phyloP scores from a whole-genome alignment of 257 asterid genomes.

The Verbena officinalis region DNA sequence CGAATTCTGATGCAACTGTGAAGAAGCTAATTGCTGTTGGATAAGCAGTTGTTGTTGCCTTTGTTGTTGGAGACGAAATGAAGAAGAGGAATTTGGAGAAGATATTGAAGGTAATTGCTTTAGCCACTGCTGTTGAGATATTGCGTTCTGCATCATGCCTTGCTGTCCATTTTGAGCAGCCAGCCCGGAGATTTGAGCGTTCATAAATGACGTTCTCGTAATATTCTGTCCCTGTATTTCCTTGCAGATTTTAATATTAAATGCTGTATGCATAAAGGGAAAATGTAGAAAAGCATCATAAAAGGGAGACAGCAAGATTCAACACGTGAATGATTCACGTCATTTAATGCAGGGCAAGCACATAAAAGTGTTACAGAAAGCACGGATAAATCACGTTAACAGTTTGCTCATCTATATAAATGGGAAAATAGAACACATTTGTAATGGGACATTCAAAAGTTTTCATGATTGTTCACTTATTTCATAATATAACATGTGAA shows the following conservation, averaged over 20 bases:
- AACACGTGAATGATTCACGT: constrained; percentile 19
- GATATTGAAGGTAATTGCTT: constrained; percentile 76
- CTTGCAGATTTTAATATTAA: constrained; percentile 25
- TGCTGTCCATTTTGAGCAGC: constrained; percentile 84
- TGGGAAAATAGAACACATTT: constrained; percentile 14
- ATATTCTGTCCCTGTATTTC: constrained; percentile 71
- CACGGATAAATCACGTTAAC: background rate
- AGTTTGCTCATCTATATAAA: constrained; percentile 6
- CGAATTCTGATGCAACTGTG: constrained; percentile 66
- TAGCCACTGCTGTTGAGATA: constrained; percentile 85
- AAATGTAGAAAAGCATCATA: constrained; percentile 14
- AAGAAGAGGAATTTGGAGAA: constrained; percentile 62
- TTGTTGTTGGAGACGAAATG: constrained; percentile 69
- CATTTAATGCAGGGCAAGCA: constrained; percentile 28
- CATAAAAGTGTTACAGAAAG: constrained; percentile 23
- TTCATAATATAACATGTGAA: too few relatives aligned
- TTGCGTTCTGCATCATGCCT: constrained; percentile 64
- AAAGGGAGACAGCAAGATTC: constrained; percentile 16
- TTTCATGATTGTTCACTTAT: too few relatives aligned
- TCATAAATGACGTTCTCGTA: constrained; percentile 71
- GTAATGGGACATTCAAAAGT: background rate
- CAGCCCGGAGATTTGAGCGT: constrained; percentile 64
- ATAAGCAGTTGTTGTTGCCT: constrained; percentile 52
- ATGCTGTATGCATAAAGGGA: constrained; percentile 26
- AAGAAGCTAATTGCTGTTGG: constrained; percentile 66